Evolutionary conservation across 225 moss, liverwort and hornwort genomes (phyloP).

Genomic region (Physcomitrium patens): DNA sequence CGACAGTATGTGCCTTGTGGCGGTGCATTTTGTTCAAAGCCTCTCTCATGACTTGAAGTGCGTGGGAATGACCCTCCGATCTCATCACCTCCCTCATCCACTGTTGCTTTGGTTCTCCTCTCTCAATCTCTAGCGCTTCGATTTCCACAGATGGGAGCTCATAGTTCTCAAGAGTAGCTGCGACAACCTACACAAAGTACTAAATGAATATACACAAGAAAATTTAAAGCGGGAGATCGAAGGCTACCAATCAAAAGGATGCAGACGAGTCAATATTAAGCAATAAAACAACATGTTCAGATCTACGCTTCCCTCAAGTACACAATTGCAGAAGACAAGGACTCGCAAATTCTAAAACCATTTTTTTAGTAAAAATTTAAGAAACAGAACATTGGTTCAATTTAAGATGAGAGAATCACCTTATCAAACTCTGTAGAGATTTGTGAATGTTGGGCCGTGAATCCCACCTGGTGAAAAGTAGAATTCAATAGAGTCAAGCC

Average conservation of each 20-base stretch:
- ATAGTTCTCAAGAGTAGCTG: conserved; percentile 82
- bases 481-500: background rate
- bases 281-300: background rate
- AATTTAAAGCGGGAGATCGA: background rate
- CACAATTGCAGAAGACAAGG: background rate
- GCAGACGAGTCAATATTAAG: background rate
- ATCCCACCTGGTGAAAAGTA: conserved; percentile 62
- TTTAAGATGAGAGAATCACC: conserved; percentile 32
- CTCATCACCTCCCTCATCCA: conserved; percentile 80
- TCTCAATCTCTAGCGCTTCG: conserved; percentile 57
- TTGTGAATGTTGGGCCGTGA: conserved; percentile 81
- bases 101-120: conserved; percentile 61
- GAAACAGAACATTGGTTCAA: background rate
- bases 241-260: background rate
- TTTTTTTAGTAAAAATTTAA: background rate
- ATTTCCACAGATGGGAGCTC: conserved; percentile 59
- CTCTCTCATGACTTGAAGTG: conserved; percentile 69
- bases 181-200: conserved; percentile 63
- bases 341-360: background rate
- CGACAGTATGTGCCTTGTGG: conserved; percentile 50
- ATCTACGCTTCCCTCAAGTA: background rate
- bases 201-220: background rate
- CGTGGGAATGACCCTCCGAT: conserved; percentile 73
- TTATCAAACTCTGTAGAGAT: conserved; percentile 76
- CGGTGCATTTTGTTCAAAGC: conserved; percentile 64